Evolutionary conservation across 331 rosid species (phyloP).

Genomic region (Dryas integrifolia): DNA sequence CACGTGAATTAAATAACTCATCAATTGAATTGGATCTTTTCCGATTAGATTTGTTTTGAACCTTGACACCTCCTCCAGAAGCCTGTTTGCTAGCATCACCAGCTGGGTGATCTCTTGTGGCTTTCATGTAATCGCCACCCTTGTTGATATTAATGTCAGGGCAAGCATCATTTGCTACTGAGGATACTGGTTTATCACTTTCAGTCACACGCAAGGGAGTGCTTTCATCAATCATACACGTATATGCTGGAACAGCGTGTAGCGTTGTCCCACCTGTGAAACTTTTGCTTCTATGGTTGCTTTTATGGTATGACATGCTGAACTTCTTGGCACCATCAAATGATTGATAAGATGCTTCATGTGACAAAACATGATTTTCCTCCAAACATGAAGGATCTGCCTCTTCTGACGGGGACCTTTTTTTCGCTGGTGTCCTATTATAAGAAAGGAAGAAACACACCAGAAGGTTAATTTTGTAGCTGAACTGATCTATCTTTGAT

Average conservation of each 20-base stretch:
- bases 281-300: constrained; percentile 53
- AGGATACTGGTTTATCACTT: constrained; percentile 31
- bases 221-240: constrained; percentile 59
- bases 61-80: constrained; percentile 33
- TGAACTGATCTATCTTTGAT: neutral
- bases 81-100: constrained; percentile 42
- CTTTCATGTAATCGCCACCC: constrained; percentile 22
- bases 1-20: constrained; percentile 42
- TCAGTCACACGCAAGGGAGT: constrained; percentile 35
- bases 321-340: constrained; percentile 46
- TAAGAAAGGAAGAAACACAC: constrained; percentile 16
- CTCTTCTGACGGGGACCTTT: constrained; percentile 28
- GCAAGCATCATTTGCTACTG: constrained; percentile 34
- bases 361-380: constrained; percentile 31
- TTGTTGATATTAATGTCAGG: constrained; percentile 27
- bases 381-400: constrained; percentile 35
- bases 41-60: constrained; percentile 38
- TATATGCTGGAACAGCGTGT: constrained; percentile 58
- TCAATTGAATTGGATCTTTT: constrained; percentile 35
- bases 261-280: constrained; percentile 47
- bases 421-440: constrained; percentile 50
- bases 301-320: constrained; percentile 64
- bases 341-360: constrained; percentile 33
- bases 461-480: neutral
- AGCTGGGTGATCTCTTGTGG: constrained; percentile 30